phyloP scores from a whole-genome alignment of 306 rosid species.

The Fragaria iinumae region DNA sequence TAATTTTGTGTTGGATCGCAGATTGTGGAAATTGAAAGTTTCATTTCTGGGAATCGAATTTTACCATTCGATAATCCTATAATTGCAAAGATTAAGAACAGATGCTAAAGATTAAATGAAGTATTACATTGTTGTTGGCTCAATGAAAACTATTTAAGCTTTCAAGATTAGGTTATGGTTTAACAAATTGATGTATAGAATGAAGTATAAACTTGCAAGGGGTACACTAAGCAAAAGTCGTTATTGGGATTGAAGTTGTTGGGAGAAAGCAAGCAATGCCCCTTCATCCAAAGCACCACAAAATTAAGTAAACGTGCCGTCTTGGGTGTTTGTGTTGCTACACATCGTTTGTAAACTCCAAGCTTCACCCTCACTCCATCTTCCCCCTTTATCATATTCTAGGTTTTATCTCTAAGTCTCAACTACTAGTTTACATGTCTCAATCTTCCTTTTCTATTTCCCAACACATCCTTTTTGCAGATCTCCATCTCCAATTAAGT shows the following conservation, averaged over 20 bases:
- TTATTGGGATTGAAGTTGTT: constrained; percentile 41
- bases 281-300: constrained; percentile 46
- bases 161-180: not conserved
- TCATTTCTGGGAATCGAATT: not conserved
- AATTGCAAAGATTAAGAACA: not conserved
- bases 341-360: constrained; percentile 22
- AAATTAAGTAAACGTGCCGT: constrained; percentile 84
- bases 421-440: constrained; percentile 8
- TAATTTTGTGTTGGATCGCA: too few species aligned
- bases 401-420: not conserved
- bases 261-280: constrained; percentile 42
- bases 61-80: not conserved
- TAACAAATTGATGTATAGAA: not conserved
- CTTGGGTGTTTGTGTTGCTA: constrained; percentile 49
- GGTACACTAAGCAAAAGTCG: constrained; percentile 19
- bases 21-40: not conserved
- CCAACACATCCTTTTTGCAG: constrained; percentile 25
- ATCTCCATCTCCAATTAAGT: constrained; percentile 17
- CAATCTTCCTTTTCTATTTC: constrained; percentile 26
- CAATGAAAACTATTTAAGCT: not conserved
- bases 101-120: not conserved
- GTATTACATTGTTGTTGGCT: not conserved
- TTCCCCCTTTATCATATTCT: constrained; percentile 29
- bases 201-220: not conserved
- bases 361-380: constrained; percentile 59